Base-by-base conservation (phyloP, 78 protist genomes). In the Dictyostelium brefeldianum region DNA sequence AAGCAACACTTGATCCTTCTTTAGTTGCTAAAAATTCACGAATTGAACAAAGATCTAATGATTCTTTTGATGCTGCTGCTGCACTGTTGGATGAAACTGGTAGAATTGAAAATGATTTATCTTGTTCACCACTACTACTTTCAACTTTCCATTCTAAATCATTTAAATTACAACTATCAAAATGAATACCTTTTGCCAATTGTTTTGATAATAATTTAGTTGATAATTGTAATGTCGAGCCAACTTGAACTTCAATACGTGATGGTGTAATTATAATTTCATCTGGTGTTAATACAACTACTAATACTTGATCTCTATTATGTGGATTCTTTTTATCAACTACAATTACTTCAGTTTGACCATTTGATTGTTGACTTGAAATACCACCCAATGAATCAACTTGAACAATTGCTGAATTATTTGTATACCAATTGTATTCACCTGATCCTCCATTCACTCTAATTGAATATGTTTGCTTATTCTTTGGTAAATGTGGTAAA, bases 251-350 rank as follows among this genome's bases (percentile, higher is more conserved):
- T 51, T 87, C 93, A n/a, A 77, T 78, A 8, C n/a, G 62, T 5
- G 84, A 77, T 7, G 93, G 93, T 2, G 67, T 36, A 25, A 87
- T 59, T 8, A 17, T 50, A 22, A 87, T 87, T 20, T 67, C 59
- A 15, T 31, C 80, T 5, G 93, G 93, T 59, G 57, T 25, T 18
- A 77, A n/a, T 15, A 87, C 50, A 3, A 65, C 27, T 0, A 78
- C 93, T 25, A 20, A n/a, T 5, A 56, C 78, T 2, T 31, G 18
- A 20, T 87, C 80, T 57, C 84, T 67, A 77, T 87, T 87, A 17
- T 87, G 93, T 48, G 83, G 83, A 65, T 87, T 87, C 79, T 87
- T 87, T 78, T 77, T 87, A 70, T 87, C 93, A 12, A 87, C 93
- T 3, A 77, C 93, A 36, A 67, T 50, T 22, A 87, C 50, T 20